phyloP scores from a whole-genome alignment of 2,329 filamentous ascomycete species.

The Fusarium temperatum region DNA sequence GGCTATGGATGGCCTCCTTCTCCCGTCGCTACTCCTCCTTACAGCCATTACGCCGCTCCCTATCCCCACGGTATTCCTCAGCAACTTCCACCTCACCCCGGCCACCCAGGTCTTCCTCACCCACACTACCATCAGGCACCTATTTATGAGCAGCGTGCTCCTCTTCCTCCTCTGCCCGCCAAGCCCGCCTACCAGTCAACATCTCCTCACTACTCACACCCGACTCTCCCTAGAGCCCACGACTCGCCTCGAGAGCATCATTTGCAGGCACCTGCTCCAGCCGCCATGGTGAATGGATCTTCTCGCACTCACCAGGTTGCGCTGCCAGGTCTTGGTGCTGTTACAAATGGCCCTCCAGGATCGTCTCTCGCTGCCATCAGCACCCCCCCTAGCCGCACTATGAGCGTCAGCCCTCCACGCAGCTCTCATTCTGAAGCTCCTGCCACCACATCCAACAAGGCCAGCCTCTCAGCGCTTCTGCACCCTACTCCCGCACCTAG shows the following conservation, averaged over 20 bases:
- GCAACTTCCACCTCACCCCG: slow-evolving; percentile 41
- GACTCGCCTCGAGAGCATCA: slow-evolving; percentile 57
- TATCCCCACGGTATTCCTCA: slow-evolving; percentile 47
- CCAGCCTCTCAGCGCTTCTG: slow-evolving; percentile 60
- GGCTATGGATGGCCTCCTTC: slow-evolving; percentile 66
- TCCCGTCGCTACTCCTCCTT: slow-evolving; percentile 64
- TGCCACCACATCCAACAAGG: slow-evolving; percentile 47
- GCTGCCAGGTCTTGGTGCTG: slow-evolving; percentile 54
- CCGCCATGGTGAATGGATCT: slow-evolving; percentile 49
- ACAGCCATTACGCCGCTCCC: slow-evolving; percentile 55
- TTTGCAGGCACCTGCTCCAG: slow-evolving; percentile 55
- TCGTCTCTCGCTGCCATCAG: slow-evolving; percentile 45
- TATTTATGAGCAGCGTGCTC: slow-evolving; percentile 48
- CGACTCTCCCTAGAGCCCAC: slow-evolving; percentile 48
- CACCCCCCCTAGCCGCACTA: slow-evolving; percentile 56
- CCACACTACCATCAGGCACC: slow-evolving; percentile 43
- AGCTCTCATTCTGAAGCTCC: slow-evolving; percentile 48
- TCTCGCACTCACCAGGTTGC: slow-evolving; percentile 54
- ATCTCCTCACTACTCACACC: slow-evolving; percentile 44
- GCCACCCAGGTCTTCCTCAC: slow-evolving; percentile 42
- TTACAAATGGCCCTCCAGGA: slow-evolving; percentile 42
- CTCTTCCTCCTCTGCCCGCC: slow-evolving; percentile 50
- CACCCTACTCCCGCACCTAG: slow-evolving; percentile 59
- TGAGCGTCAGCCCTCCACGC: slow-evolving; percentile 60
- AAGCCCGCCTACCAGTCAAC: slow-evolving; percentile 47